Base-by-base conservation (phyloP, 176 grass and related monocot genomes). In the Zoysia japonica region DNA sequence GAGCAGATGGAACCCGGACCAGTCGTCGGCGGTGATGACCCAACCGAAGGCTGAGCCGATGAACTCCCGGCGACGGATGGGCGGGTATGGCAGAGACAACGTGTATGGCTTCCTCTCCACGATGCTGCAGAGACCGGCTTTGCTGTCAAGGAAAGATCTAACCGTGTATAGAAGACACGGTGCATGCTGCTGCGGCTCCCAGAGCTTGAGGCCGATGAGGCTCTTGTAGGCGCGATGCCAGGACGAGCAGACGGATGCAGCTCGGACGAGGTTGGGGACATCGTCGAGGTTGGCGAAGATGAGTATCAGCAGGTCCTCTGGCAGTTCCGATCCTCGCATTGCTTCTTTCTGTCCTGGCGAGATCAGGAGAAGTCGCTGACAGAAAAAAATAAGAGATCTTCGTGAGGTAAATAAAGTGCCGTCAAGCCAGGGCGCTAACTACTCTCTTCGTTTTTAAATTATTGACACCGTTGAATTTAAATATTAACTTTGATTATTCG, bases 1-100 rank as follows among this genome's bases (percentile, higher is more conserved):
- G 5, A 83, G 28, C 46, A 84, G 65, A 40, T 67, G 61, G 11
- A 67, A 46, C 2, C 28, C n/a, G 43, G 67, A 76, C 65, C 36
- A 16, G 3, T 50, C 47, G 16, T 82, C 80, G 38, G 45, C 53
- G 10, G 79, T 64, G 38, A 79, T 11, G n/a, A 68, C 1, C 77
- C 49, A 79, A 2, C 64, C 49, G 17, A 55, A 3, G 38, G 64
- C 49, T 2, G 77, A 43, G 48, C 77, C 77, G 38, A 79, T 15
- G 11, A 65, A 15, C 2, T 42, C 4, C 63, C 12, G 0, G 38
- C 38, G 15, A 5, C 63, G 63, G 37, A 65, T 42, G 11, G 62
- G 62, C 12, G 37, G 62, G 12, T 65, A 36, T 2, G 63, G 63
- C 4, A 41, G 63, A 11, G 12, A 9, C 1, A 16, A 14, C 13